Evolutionary conservation across 768 basidiomycete genomes (phyloP).

Genomic region (Tephrocybe sp.): DNA sequence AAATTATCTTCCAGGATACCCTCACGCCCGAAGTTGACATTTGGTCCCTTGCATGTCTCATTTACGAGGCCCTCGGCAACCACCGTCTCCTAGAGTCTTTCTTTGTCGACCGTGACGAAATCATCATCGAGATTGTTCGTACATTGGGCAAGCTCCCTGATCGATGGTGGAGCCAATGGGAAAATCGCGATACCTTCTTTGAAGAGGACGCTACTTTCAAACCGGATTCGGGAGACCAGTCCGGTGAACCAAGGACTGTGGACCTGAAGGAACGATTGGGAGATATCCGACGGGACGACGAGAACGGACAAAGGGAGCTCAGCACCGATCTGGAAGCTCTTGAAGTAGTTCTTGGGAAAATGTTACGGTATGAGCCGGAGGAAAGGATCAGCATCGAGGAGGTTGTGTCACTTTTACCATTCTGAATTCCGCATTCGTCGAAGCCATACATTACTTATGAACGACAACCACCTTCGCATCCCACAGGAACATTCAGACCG

Average conservation of each 20-base stretch:
- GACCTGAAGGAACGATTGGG: constrained; percentile 6
- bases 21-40: constrained; percentile 1
- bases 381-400: constrained; percentile 9
- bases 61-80: constrained; percentile 6
- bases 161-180: constrained; percentile 6
- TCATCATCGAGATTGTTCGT: constrained; percentile 3
- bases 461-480: neutral
- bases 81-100: constrained; percentile 1
- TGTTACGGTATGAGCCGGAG: constrained; percentile 5
- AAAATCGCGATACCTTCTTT: neutral
- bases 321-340: constrained; percentile 3
- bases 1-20: constrained; percentile 2
- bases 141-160: constrained; percentile 6
- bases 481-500: neutral
- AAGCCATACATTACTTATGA: neutral
- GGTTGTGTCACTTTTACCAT: constrained; percentile 9
- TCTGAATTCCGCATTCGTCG: neutral
- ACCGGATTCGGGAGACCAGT: neutral
- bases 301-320: constrained; percentile 5
- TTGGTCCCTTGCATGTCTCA: constrained; percentile 5
- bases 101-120: constrained; percentile 3
- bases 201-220: constrained; percentile 3
- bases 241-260: constrained; percentile 3
- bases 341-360: constrained; percentile 1
- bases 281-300: neutral